phyloP scores from a whole-genome alignment of 805 yeast species.

The Candida silvicultrix region DNA sequence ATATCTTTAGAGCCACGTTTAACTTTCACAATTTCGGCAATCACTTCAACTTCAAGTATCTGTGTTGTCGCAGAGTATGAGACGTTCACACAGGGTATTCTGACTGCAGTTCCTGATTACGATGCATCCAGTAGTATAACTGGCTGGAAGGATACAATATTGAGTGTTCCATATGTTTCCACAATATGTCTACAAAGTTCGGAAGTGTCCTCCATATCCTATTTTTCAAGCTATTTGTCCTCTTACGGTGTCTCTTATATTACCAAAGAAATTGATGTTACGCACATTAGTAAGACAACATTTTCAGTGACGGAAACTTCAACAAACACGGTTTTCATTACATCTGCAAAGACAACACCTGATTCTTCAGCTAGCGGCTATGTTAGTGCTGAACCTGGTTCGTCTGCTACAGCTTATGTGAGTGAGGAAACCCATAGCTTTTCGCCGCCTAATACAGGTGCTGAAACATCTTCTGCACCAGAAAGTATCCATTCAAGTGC shows the following conservation, averaged over 20 bases:
- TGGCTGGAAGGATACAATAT: slow-evolving; percentile 15
- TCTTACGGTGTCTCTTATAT: slow-evolving; percentile 16
- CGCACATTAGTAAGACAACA: slow-evolving; percentile 18
- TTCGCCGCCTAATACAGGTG: too few species aligned
- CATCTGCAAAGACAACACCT: slow-evolving; percentile 6
- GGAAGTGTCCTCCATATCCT: slow-evolving; percentile 13
- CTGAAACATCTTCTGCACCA: too few species aligned
- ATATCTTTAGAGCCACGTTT: background rate
- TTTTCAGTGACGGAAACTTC: slow-evolving; percentile 14
- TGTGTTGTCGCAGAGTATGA: slow-evolving; percentile 19
- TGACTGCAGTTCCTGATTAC: slow-evolving; percentile 19
- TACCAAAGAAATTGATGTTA: slow-evolving; percentile 15
- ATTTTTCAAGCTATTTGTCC: slow-evolving; percentile 12
- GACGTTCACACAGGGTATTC: slow-evolving; percentile 14
- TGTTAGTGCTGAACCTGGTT: background rate
- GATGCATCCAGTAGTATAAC: slow-evolving; percentile 14
- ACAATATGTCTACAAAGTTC: slow-evolving; percentile 18
- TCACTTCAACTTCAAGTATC: slow-evolving; percentile 12
- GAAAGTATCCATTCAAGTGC: too few species aligned
- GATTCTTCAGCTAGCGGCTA: background rate
- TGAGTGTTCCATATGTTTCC: slow-evolving; percentile 11
- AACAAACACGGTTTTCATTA: slow-evolving; percentile 14
- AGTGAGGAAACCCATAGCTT: background rate
- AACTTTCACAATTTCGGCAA: slow-evolving; percentile 7
- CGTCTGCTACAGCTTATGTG: background rate